These are phyloP conservation scores for Calonectria pseudoturangicola DNA, from an alignment of 2,329 filamentous ascomycete species.

Conservation along the genomic window DNA sequence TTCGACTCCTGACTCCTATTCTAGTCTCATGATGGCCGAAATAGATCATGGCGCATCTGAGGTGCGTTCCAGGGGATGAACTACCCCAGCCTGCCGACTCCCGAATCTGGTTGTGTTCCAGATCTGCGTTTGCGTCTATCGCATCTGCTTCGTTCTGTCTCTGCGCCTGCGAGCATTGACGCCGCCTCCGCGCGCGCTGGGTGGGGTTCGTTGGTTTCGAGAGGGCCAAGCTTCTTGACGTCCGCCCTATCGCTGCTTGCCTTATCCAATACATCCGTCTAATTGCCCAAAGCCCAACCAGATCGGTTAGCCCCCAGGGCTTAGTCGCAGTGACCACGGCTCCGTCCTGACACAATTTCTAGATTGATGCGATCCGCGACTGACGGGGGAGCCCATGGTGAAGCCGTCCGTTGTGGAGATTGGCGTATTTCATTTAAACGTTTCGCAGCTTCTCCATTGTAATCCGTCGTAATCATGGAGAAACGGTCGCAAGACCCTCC, in stretches of 20 bases:
- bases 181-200: neutral
- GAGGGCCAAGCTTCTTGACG: slow-evolving; percentile 18
- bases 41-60: slow-evolving; percentile 34
- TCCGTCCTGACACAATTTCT: slow-evolving; percentile 45
- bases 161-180: neutral
- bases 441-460: slow-evolving; percentile 34
- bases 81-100: slow-evolving; percentile 33
- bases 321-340: slow-evolving; percentile 33
- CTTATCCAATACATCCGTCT: neutral
- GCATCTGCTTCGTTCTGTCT: neutral
- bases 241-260: slow-evolving; percentile 11
- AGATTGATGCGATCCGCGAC: slow-evolving; percentile 35
- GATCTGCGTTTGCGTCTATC: slow-evolving; percentile 21
- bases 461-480: slow-evolving; percentile 18
- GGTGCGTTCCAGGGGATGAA: slow-evolving; percentile 42
- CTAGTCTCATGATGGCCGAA: slow-evolving; percentile 33
- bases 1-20: slow-evolving; percentile 41
- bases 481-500: slow-evolving; percentile 28
- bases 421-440: slow-evolving; percentile 34
- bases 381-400: slow-evolving; percentile 30
- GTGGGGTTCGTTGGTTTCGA: slow-evolving; percentile 8
- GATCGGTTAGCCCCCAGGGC: slow-evolving; percentile 31
- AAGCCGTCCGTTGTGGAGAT: slow-evolving; percentile 30
- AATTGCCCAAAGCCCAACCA: slow-evolving; percentile 27
- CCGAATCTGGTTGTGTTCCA: slow-evolving; percentile 19